Base-by-base conservation (phyloP, 2,329 filamentous ascomycete genomes). In the Eutypa lata region DNA sequence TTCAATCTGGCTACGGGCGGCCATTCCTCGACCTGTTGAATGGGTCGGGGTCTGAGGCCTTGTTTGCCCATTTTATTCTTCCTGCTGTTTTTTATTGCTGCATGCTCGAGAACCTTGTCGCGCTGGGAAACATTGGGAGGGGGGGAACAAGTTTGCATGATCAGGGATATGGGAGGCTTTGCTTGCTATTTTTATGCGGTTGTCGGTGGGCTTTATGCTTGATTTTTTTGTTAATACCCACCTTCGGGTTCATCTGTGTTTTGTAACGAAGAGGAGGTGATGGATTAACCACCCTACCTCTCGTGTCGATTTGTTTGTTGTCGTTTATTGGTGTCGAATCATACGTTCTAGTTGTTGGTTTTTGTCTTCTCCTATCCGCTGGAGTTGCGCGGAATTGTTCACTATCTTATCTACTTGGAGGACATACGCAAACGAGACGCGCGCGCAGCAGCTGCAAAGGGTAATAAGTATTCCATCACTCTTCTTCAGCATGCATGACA, bases 141-240 rank as follows among this genome's bases (percentile, higher is more conserved):
- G 31, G 7, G 31, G 31, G 31, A 7, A 35, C 31, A n/a, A 60
- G 54, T 60, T 56, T 60, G 57, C 57, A 60, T 59, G 51, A 55
- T 53, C 48, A 50, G 52, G 57, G 52, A 60, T 60, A 53, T 47
- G 50, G 16, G 42, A 14, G 16, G 35, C 7, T 18, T 38, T 14
- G 35, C 35, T 38, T 14, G 13, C 16, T 14, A 7, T 38, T 38
- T 38, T 38, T 38, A 7, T 16, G 13, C 35, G 35, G 35, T 38
- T 38, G 35, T 38, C 13, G 35, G 35, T 38, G 7, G 35, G 35
- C 31, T 35, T 35, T 35, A 16, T 38, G 6, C 35, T 38, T 38
- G 6, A 16, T 7, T 5, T 38, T 38, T 14, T 16, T 38, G n/a
- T 5, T 6, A 16, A 16, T 38, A 38, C 35, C 13, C n/a, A 6